Percentiles rank a stretch among this genome's conserved stretches.
phyloP scores from a whole-genome alignment of 1,284 basidiomycete species.

The Ceratobasidium sp. region DNA sequence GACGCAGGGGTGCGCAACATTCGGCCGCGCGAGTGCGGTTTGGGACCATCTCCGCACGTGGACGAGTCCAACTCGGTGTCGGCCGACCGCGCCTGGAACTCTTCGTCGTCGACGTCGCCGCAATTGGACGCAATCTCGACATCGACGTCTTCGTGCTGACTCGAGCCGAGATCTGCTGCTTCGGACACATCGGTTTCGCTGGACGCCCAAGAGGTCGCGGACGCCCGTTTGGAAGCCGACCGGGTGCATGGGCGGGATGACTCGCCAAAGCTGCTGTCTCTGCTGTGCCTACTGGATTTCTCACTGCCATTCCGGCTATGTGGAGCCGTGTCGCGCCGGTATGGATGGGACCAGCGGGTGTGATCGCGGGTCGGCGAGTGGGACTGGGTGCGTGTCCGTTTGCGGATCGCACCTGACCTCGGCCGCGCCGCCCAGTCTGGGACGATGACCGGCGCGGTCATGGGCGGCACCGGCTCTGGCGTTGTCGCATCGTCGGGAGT shows the following conservation, averaged over 20 bases:
- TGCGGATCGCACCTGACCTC: not conserved
- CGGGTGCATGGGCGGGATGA: not conserved
- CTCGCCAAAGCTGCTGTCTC: constrained; percentile 25
- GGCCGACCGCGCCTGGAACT: constrained; percentile 26
- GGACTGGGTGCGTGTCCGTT: constrained; percentile 23
- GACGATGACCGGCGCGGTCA: not conserved
- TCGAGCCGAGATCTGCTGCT: constrained; percentile 17
- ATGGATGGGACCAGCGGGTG: constrained; percentile 26
- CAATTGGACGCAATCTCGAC: constrained; percentile 29
- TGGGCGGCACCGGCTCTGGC: not conserved
- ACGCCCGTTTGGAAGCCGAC: constrained; percentile 19
- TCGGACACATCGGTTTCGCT: constrained; percentile 28
- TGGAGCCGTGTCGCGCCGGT: constrained; percentile 11
- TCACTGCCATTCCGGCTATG: constrained; percentile 16
- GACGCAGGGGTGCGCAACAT: constrained; percentile 30
- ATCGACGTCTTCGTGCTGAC: constrained; percentile 21
- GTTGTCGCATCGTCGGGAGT: not conserved
- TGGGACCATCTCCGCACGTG: constrained; percentile 26
- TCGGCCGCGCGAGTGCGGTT: constrained; percentile 11
- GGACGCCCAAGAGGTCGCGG: constrained; percentile 19
- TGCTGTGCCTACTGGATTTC: constrained; percentile 16
- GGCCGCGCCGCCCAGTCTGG: not conserved
- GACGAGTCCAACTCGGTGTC: constrained; percentile 29
- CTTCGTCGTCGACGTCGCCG: constrained; percentile 31
- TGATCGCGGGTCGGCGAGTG: constrained; percentile 16